Evolutionary conservation across 768 basidiomycete species (phyloP), one percentile per base, ranked within the genome.

Genomic region (Lactarius deliciosus): DNA sequence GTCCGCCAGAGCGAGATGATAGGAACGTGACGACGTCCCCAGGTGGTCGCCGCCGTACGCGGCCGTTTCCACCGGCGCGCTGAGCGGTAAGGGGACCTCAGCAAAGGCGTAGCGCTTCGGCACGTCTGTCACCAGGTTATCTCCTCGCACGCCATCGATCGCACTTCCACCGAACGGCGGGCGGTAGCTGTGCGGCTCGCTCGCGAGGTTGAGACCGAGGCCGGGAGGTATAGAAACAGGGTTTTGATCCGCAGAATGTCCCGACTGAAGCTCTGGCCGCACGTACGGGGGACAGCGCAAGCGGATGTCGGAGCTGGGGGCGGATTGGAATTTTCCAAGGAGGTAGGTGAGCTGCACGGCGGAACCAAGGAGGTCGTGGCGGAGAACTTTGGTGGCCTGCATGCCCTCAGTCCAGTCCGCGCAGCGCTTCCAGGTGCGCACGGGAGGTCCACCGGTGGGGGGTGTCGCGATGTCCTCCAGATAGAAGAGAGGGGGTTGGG

Each of bases 331-430:
- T 20, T 61, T 70, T 66, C 80, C 80, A 28, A 88, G 76, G 58
- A 88, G 76, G 64, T 85, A 83, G 50, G 79, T 77, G 6, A 91
- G 79, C 63, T 88, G 86, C 25, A 80, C 79, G 3, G 85, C 81
- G 41, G 86, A 83, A 55, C 90, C 90, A 50, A 85, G 78, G 58
- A 92, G 78, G 54, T 86, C 81, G 72, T 92, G 90, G 57, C 83
- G 82, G 65, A 90, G 74, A 34, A 86, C 78, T 10, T 80, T 81
- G 20, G 84, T 84, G 9, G 89, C 90, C 73, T 91, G 89, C 61
- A 81, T 81, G 56, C 82, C 85, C 74, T 91, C 88, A 0, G 90
- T 92, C 90, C 90, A 92, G 72, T 92, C 90, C 18, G 80, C 77
- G 72, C 86, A 89, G 50, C 80, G 77, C 70, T 84, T 85, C 90